Conservation (phyloP, 1,284 basidiomycete genomes). For the Ustilago vetiveriae region DNA sequence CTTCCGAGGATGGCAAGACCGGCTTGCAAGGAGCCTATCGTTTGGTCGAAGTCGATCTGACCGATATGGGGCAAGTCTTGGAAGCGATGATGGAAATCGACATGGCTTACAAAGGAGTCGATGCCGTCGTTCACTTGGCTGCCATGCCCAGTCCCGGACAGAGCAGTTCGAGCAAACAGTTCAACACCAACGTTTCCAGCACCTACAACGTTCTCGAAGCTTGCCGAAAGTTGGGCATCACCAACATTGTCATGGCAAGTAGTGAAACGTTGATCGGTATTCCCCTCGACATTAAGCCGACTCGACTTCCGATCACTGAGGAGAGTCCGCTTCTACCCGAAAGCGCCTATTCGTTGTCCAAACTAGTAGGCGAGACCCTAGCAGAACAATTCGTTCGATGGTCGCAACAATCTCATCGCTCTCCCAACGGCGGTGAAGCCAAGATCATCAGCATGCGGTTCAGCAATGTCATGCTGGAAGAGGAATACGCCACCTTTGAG, state of each 20-base stretch:
- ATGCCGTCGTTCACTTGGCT: constrained; percentile 68
- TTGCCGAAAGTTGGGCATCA: constrained; percentile 65
- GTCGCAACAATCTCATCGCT: constrained; percentile 54
- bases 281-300: constrained; percentile 66
- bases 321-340: constrained; percentile 64
- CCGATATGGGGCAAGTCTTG: constrained; percentile 67
- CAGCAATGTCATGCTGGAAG: constrained; percentile 67
- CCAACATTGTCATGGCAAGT: constrained; percentile 66
- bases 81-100: constrained; percentile 61
- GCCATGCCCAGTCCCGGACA: constrained; percentile 68
- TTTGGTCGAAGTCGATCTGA: constrained; percentile 63
- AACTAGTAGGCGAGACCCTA: constrained; percentile 68
- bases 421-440: constrained; percentile 28
- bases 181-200: constrained; percentile 66
- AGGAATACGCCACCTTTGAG: constrained; percentile 67
- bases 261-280: constrained; percentile 68
- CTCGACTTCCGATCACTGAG: constrained; percentile 66
- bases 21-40: constrained; percentile 51
- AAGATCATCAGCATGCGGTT: constrained; percentile 68
- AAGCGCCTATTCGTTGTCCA: constrained; percentile 67
- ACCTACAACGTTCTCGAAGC: constrained; percentile 69
- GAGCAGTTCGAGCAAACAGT: constrained; percentile 64
- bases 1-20: constrained; percentile 58
- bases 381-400: constrained; percentile 67
- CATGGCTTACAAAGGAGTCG: constrained; percentile 66